Evolutionary conservation across 2,329 filamentous ascomycete genomes (phyloP), one percentile per base, ranked within the genome.

Genomic region (Cadophora sp.): DNA sequence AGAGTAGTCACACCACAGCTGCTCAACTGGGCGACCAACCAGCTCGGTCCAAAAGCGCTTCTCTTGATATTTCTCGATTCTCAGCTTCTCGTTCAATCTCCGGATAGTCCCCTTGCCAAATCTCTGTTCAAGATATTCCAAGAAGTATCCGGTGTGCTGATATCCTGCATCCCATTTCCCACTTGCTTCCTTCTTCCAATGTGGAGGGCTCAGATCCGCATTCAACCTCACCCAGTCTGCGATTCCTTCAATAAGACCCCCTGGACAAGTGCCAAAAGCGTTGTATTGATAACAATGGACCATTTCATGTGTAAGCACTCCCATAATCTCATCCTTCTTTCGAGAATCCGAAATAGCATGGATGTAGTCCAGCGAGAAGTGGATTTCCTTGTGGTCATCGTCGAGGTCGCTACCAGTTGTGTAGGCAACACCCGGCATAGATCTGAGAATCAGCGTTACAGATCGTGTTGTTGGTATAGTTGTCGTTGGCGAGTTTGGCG

Each of bases 281-380:
- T 93, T 90, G 79, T 92, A 91, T 79, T 98, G 95, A 80, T 91
- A 96, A 80, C 94, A 97, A 81, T 98, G 96, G 16, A 98, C 95
- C 69, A 97, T 89, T 80, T 98, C 95, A 77, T 98, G 95, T 1
- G 91, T 91, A 22, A 98, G 79, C 0, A 98, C 94, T 48, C 96
- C 96, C 20, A 87, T 81, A 67, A 97, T 88, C 80, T 98, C 93
- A 47, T 84, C 74, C 14, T 80, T 79, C 59, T 84, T 83, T 13
- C 79, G 72, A 0, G 78, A 59, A 0, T 83, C 73, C 41, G 74
- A 65, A 70, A 87, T 81, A 55, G 76, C 73, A 51, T 81, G 75
- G 72, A 97, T 88, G 81, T 97, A 97, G 56, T 84, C 81, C 1
- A 95, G 87, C 18, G 89, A 94, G 79, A 98, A 85, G 80, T 97